Base-by-base conservation (phyloP, 441 rosid species). In the Codiaeum variegatum region DNA sequence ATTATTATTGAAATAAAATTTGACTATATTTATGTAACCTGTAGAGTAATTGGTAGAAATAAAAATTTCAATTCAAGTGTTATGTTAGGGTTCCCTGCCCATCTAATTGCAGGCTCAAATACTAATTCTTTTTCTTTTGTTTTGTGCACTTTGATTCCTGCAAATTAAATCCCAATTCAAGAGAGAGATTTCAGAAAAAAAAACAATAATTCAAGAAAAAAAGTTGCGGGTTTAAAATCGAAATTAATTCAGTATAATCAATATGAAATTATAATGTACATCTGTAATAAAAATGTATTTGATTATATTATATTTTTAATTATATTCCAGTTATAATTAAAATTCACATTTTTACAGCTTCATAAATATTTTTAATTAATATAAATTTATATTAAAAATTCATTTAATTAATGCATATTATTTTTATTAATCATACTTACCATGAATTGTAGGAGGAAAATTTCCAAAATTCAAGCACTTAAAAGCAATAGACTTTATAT, bases 61-160 rank as follows among this genome's bases (percentile, higher is more conserved):
- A 84, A 21, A 15, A 88, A 32, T 76, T 88, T 90, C 69, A 90
- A n/a, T 77, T 80, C 88, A 84, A 92, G 24, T 78, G 83, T 81
- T 55, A 94, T 86, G 79, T 88, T 86, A 65, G 97, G 91, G 79
- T 94, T 94, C 74, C 97, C 94, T 23, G 94, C 94, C 97, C 97
- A 94, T 74, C 85, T 86, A 34, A 88, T 73, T 58, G 85, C 94
- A 19, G 97, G 92, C 82, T 92, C 97, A 79, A 92, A 72, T 62
- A 92, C 79, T 76, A 94, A 76, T 72, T 89, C 91, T 71, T 84
- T 90, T 79, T 89, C 95, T 38, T 88, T 89, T 38, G 97, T 92
- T 76, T 89, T 88, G 62, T 80, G 83, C 70, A 85, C 83, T 84
- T 88, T 90, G 21, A 92, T 58, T 73, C 98, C 98, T 92, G 86